phyloP scores from a whole-genome alignment of 768 basidiomycete species.

The Lanmaoa pseudosensibilis region DNA sequence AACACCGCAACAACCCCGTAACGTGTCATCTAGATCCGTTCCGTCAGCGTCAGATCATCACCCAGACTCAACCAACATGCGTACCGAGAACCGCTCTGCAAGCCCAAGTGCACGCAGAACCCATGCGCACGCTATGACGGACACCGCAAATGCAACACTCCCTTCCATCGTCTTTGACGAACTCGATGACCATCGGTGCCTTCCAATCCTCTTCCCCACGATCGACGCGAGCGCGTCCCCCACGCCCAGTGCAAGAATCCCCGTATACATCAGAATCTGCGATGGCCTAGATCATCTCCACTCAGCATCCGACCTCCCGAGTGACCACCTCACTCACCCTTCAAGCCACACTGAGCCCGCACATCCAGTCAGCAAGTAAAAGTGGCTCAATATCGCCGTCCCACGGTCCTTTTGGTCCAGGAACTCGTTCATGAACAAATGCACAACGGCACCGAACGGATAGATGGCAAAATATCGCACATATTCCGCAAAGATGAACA shows the following conservation, averaged over 20 bases:
- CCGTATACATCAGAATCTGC: constrained; percentile 69
- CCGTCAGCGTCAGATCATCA: constrained; percentile 17
- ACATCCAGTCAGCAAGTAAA: constrained; percentile 94
- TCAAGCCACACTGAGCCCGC: constrained; percentile 95
- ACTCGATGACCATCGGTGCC: constrained; percentile 78
- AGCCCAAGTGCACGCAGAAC: constrained; percentile 68
- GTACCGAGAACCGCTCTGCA: constrained; percentile 77
- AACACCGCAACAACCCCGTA: constrained; percentile 66
- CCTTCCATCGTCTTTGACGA: constrained; percentile 92
- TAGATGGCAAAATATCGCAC: constrained; percentile 98
- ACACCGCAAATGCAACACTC: constrained; percentile 74
- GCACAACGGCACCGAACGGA: constrained; percentile 89
- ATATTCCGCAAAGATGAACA: constrained; percentile 96
- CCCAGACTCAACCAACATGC: constrained; percentile 3
- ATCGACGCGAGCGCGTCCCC: constrained; percentile 96
- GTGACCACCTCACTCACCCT: constrained; percentile 54
- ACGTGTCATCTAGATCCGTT: constrained; percentile 52
- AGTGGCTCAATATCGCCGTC: constrained; percentile 95
- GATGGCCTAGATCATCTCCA: constrained; percentile 38
- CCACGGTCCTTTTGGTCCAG: constrained; percentile 93
- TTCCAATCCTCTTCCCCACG: constrained; percentile 82
- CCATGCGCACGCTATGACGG: constrained; percentile 70
- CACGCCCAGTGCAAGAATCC: constrained; percentile 84
- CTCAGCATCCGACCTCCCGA: constrained; percentile 4
- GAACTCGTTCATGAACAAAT: constrained; percentile 97